Percentiles rank a stretch among this genome's conserved stretches.
Evolutionary conservation across 768 basidiomycete species (phyloP).

Genomic region (Termitomyces sp.): DNA sequence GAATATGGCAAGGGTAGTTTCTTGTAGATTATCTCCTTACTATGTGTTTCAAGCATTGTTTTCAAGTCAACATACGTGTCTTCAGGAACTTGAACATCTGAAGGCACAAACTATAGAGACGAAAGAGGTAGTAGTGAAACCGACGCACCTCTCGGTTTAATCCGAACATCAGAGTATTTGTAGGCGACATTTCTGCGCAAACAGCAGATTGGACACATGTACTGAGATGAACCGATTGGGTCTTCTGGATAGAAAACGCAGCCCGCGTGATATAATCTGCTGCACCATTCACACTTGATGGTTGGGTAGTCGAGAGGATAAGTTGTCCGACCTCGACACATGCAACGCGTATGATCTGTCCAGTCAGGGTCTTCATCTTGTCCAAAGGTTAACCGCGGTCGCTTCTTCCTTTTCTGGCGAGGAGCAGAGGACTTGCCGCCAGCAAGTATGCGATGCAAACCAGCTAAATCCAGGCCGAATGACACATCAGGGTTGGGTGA

Average conservation of each 20-base stretch:
- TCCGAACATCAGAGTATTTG: constrained; percentile 70
- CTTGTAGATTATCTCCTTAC: constrained; percentile 66
- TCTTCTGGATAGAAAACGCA: constrained; percentile 71
- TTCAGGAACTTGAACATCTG: constrained; percentile 39
- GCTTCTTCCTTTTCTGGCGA: constrained; percentile 51
- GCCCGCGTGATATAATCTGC: constrained; percentile 60
- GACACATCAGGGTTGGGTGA: constrained; percentile 77
- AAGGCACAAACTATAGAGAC: constrained; percentile 8
- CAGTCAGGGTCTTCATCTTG: constrained; percentile 74
- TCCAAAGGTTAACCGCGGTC: constrained; percentile 62
- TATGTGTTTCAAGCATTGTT: constrained; percentile 69
- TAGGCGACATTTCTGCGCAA: constrained; percentile 68
- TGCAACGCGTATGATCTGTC: constrained; percentile 71
- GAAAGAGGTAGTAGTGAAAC: constrained; percentile 3
- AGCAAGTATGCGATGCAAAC: constrained; percentile 76
- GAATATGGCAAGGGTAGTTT: constrained; percentile 57
- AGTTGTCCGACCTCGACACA: constrained; percentile 65
- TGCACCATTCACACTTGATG: constrained; percentile 64
- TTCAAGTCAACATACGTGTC: constrained; percentile 60
- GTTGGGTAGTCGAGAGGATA: constrained; percentile 57
- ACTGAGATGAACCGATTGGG: constrained; percentile 25
- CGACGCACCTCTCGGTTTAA: constrained; percentile 53
- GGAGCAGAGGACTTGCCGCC: constrained; percentile 49
- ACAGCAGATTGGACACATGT: constrained; percentile 74
- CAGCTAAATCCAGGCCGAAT: constrained; percentile 77